Percentiles rank a stretch among this genome's conserved stretches.
Conservation (phyloP, 257 asterid species). For the Solanum neorickii region DNA sequence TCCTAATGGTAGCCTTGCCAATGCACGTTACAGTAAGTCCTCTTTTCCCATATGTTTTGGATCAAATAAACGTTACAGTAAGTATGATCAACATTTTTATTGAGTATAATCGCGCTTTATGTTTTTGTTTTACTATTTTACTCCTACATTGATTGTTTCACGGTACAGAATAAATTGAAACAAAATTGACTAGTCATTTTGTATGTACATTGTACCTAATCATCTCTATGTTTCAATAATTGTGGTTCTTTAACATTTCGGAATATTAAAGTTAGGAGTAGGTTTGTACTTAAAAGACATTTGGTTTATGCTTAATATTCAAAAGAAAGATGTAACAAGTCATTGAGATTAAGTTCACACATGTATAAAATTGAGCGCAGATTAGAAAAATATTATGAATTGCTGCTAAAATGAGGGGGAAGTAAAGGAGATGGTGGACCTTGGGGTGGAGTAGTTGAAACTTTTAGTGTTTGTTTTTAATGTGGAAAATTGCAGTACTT, state of each 20-base stretch:
- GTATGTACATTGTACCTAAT: background rate
- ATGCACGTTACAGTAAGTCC: constrained; percentile 77
- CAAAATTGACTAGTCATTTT: background rate
- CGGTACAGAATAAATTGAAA: background rate
- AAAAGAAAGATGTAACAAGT: background rate
- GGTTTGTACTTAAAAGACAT: background rate
- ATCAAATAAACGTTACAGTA: background rate
- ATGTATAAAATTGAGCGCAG: background rate
- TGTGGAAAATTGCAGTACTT: constrained; percentile 17
- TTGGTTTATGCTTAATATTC: background rate
- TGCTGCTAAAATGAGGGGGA: constrained; percentile 12
- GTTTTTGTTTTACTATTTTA: background rate
- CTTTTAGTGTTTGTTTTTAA: constrained; percentile 27
- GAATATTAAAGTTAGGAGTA: background rate
- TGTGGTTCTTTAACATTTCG: background rate
- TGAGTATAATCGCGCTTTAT: background rate
- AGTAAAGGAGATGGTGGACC: background rate
- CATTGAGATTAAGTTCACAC: background rate
- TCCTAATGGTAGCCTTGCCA: constrained; percentile 92
- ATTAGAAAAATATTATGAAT: background rate
- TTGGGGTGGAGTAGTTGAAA: constrained; percentile 58
- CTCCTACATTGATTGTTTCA: background rate
- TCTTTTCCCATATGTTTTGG: background rate
- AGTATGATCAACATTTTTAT: background rate
- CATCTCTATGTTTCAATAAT: background rate